Conservation (phyloP, 177 flowering plant genomes). For the Telopea speciosissima region DNA sequence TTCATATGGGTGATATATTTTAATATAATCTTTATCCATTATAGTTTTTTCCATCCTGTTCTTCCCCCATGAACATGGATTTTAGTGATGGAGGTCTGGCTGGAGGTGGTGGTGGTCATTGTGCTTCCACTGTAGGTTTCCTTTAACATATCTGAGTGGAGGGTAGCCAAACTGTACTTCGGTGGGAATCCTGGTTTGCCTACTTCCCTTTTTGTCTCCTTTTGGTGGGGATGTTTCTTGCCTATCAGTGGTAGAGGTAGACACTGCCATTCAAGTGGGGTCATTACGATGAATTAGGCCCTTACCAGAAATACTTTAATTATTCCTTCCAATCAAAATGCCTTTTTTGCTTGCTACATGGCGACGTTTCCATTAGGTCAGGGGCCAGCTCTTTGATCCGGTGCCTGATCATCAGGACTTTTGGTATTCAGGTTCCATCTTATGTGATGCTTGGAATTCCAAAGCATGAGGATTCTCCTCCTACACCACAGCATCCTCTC, state of each 20-base stretch:
- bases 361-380: background rate
- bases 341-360: background rate
- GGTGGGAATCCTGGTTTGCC: background rate
- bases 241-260: background rate
- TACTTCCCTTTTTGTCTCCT: background rate
- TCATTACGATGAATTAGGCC: background rate
- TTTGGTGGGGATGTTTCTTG: background rate
- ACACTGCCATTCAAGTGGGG: background rate
- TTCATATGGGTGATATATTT: too few relatives aligned
- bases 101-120: too few relatives aligned
- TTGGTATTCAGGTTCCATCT: conserved; percentile 66
- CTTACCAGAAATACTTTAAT: background rate
- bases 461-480: conserved; percentile 77
- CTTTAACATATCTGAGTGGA: background rate
- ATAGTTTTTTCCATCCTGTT: too few relatives aligned
- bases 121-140: too few relatives aligned
- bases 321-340: background rate
- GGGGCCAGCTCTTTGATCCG: background rate
- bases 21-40: too few relatives aligned
- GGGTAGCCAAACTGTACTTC: background rate
- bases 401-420: background rate
- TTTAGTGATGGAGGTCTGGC: too few relatives aligned
- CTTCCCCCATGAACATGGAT: too few relatives aligned
- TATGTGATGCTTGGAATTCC: conserved; percentile 83
- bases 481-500: conserved; percentile 64